Evolutionary conservation across 805 yeast species (phyloP).

Genomic region (Candida ortonii): DNA sequence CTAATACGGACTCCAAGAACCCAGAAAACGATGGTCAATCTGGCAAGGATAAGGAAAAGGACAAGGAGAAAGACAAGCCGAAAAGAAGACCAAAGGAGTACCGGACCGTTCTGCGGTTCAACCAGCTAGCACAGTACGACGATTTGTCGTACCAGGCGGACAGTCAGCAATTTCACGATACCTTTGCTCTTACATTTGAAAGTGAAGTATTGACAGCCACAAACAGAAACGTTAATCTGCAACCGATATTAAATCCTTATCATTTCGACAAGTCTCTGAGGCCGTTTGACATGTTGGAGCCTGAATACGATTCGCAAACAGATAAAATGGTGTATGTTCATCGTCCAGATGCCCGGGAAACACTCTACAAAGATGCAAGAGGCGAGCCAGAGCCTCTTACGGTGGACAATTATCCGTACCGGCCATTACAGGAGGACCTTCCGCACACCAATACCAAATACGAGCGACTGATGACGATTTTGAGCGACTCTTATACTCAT

Average conservation of each 20-base stretch:
- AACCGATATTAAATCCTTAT: slow-evolving; percentile 72
- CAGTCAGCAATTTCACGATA: slow-evolving; percentile 72
- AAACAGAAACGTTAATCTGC: slow-evolving; percentile 70
- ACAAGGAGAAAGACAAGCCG: slow-evolving; percentile 9
- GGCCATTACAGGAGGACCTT: slow-evolving; percentile 58
- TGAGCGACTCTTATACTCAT: slow-evolving; percentile 48
- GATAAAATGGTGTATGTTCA: slow-evolving; percentile 36
- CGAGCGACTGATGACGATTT: slow-evolving; percentile 82
- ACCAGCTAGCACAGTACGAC: slow-evolving; percentile 76
- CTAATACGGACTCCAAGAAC: too few relatives aligned
- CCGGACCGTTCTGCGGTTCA: slow-evolving; percentile 75
- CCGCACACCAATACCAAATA: slow-evolving; percentile 80
- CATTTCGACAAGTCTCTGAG: slow-evolving; percentile 41
- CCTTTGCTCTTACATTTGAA: slow-evolving; percentile 76
- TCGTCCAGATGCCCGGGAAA: slow-evolving; percentile 39
- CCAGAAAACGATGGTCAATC: too few relatives aligned
- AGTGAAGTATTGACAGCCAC: slow-evolving; percentile 81
- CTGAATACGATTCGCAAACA: slow-evolving; percentile 34
- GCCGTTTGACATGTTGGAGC: slow-evolving; percentile 45
- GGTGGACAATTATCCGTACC: slow-evolving; percentile 27
- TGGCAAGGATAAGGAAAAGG: slow-evolving; percentile 10
- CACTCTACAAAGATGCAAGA: too few relatives aligned
- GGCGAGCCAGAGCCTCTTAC: slow-evolving; percentile 14
- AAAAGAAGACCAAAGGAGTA: slow-evolving; percentile 63
- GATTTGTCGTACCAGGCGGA: slow-evolving; percentile 86